Percentiles rank a stretch among this genome's conserved stretches.
These are phyloP conservation scores for Pythium phragmiticola DNA, from an alignment of 352 stramenopile species.

Conservation along the genomic window DNA sequence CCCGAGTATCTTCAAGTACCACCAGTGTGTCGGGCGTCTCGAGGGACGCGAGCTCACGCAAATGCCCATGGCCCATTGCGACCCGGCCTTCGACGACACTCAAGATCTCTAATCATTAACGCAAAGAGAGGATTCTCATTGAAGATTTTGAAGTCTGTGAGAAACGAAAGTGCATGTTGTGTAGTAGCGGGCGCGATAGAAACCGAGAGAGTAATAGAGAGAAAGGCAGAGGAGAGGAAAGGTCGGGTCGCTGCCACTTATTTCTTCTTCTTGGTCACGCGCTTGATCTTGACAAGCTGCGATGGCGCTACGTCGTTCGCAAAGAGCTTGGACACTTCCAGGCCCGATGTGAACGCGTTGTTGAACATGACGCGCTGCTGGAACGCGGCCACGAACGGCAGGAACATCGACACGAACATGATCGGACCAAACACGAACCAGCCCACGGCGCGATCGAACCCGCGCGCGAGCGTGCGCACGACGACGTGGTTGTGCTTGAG, in stretches of 20 bases:
- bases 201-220: not conserved
- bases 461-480: conserved; percentile 67
- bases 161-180: too few relatives aligned
- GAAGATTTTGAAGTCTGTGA: not conserved
- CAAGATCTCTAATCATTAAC: conserved; percentile 17
- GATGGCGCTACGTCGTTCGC: conserved; percentile 79
- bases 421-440: conserved; percentile 90
- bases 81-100: conserved; percentile 20
- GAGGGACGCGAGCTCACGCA: conserved; percentile 32
- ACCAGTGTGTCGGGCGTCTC: conserved; percentile 45
- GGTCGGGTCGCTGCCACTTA: conserved; percentile 23
- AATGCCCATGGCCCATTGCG: conserved; percentile 36
- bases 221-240: not conserved
- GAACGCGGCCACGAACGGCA: conserved; percentile 86
- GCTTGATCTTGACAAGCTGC: conserved; percentile 86
- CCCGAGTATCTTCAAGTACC: conserved; percentile 52
- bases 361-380: conserved; percentile 91
- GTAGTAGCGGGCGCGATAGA: too few relatives aligned
- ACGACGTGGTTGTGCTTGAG: conserved; percentile 86
- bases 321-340: conserved; percentile 89
- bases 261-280: conserved; percentile 89
- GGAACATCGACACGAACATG: conserved; percentile 88
- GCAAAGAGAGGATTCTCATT: conserved; percentile 3
- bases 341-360: conserved; percentile 84
- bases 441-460: conserved; percentile 74